Base-by-base conservation (phyloP, 2,329 filamentous ascomycete species). In the Rutstroemia sp. region DNA sequence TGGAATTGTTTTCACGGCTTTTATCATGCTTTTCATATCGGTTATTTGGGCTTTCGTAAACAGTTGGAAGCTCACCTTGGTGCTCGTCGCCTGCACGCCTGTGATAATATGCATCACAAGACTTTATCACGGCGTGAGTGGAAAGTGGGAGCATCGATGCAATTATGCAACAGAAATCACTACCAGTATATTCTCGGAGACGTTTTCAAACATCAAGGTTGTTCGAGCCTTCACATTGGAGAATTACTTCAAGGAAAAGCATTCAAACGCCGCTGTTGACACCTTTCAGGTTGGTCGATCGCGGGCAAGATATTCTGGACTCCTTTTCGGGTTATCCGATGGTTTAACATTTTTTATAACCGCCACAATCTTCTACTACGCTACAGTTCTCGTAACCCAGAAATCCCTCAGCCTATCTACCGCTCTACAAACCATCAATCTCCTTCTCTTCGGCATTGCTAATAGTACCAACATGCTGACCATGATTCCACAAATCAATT, bases 341-440 rank as follows among this genome's bases (percentile, higher is more conserved):
- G 84, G 84, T 0, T 78, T 84, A 17, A 81, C 84, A 40, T 81
- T 84, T 58, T 89, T 89, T 65, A 78, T 89, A 14, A 86, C 83
- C 42, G 89, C 90, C 0, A 73, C 95, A 3, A 80, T 95, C 9
- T 94, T 96, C 68, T 96, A 87, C 73, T 95, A 92, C 67, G 89
- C 88, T 2, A 82, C 84, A 0, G 72, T 79, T 0, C 75, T 95
- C 10, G 77, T 88, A 5, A 75, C 77, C 0, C 69, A 71, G 45
- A 67, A 73, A 9, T 71, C 78, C 40, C 71, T 73, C 61, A 76
- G 74, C 0, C 78, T 86, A 0, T 75, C 78, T 1, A 73, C 78
- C 1, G 79, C 94, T 17, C 73, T 95, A 27, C 82, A 86, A 58
- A 88, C 94, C 0, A 84, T 94, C 64, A 87, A 91, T 36, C 78